Conservation (phyloP, 495 filamentous ascomycete genomes). For the Tuber borchii region DNA sequence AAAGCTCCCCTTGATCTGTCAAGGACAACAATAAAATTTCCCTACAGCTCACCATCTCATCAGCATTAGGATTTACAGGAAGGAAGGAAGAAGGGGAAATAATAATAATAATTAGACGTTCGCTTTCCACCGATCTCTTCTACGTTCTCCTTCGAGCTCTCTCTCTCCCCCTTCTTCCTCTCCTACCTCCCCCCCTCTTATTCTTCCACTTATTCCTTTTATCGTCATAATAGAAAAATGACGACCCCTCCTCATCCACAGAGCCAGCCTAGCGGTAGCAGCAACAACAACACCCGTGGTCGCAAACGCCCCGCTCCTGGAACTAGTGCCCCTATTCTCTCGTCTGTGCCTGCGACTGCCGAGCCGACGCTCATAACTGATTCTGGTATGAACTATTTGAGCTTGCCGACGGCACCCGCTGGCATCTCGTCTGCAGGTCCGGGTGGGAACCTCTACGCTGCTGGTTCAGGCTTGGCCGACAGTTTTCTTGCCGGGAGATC, state of each 20-base stretch:
- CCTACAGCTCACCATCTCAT: neutral
- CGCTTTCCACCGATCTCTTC: constrained; percentile 17
- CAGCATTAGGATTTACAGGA: constrained; percentile 4
- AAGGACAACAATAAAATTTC: constrained; percentile 6
- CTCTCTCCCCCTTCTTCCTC: constrained; percentile 9
- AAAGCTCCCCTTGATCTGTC: neutral
- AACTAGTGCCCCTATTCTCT: constrained; percentile 25
- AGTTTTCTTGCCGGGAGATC: constrained; percentile 14
- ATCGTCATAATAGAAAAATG: constrained; percentile 29
- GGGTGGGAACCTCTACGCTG: constrained; percentile 25
- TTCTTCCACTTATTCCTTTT: constrained; percentile 12
- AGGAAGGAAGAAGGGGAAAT: constrained; percentile 19
- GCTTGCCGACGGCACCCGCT: constrained; percentile 15
- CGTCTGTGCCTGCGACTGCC: constrained; percentile 21
- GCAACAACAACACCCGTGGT: constrained; percentile 21
- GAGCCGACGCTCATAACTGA: constrained; percentile 7
- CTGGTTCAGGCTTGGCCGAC: constrained; percentile 18
- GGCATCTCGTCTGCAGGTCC: constrained; percentile 21
- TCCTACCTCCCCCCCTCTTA: constrained; percentile 8
- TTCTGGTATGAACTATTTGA: constrained; percentile 30
- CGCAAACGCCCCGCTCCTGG: constrained; percentile 38
- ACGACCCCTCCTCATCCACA: constrained; percentile 37
- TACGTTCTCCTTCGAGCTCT: constrained; percentile 15
- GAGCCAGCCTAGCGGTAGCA: constrained; percentile 27
- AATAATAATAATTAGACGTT: constrained; percentile 15